These are phyloP conservation scores for Aspergillus novoparasiticus DNA, from an alignment of 2,329 filamentous ascomycete species.

Conservation along the genomic window DNA sequence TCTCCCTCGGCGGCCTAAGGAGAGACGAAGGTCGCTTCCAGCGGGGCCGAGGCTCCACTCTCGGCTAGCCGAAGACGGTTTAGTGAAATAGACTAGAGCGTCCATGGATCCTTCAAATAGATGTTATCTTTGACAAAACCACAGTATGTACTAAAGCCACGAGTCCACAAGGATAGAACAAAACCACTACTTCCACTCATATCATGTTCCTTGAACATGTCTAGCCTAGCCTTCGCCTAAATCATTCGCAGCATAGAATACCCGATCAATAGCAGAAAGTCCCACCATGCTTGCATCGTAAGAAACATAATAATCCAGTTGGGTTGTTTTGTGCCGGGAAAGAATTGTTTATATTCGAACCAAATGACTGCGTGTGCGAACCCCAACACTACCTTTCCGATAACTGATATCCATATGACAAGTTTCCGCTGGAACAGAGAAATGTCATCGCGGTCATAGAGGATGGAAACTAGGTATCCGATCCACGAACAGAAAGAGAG, in stretches of 20 bases:
- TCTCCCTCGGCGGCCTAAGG: neutral
- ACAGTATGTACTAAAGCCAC: neutral
- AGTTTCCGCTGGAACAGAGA: neutral
- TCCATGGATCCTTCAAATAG: neutral
- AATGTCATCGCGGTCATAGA: neutral
- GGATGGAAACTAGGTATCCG: neutral
- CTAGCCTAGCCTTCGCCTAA: neutral
- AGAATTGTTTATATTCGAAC: neutral
- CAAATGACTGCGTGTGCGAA: neutral
- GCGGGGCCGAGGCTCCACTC: too few relatives aligned
- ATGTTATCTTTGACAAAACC: too few relatives aligned
- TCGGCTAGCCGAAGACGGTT: too few relatives aligned
- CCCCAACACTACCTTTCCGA: neutral
- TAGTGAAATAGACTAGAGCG: too few relatives aligned
- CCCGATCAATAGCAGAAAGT: neutral
- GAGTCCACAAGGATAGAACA: neutral
- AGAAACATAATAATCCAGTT: conserved; percentile 5
- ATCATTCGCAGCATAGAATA: neutral
- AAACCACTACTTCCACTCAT: neutral
- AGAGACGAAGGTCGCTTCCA: neutral
- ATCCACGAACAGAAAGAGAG: neutral
- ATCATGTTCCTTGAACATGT: neutral
- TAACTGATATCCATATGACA: neutral
- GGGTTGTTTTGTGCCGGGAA: neutral
- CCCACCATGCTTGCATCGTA: conserved; percentile 6